Evolutionary conservation across 2,329 filamentous ascomycete species (phyloP).

Genomic region (Phialocephala subalpina): DNA sequence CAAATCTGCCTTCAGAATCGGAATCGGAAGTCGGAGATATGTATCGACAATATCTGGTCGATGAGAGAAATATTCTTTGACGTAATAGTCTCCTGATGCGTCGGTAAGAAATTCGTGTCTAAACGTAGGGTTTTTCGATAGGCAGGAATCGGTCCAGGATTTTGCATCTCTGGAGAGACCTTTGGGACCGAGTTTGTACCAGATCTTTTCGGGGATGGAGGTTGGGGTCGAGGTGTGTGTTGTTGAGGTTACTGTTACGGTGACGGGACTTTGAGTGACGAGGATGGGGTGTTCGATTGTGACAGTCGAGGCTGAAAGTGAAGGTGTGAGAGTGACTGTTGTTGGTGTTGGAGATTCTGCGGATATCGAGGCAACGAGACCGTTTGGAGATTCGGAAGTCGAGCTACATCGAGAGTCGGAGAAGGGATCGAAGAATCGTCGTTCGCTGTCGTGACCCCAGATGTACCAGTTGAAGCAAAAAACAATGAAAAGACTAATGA

Average conservation of each 20-base stretch:
- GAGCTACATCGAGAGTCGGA: neutral
- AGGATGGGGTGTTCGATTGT: neutral
- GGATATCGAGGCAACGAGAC: neutral
- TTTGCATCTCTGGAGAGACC: conserved; percentile 44
- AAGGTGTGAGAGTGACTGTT: too few relatives aligned
- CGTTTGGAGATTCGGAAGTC: neutral
- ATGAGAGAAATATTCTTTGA: conserved; percentile 43
- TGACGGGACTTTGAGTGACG: neutral
- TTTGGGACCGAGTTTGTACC: conserved; percentile 50
- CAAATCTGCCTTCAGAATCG: conserved; percentile 52
- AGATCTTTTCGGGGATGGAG: conserved; percentile 45
- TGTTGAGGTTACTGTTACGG: neutral
- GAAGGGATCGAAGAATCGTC: conserved; percentile 7
- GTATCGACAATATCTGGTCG: conserved; percentile 49
- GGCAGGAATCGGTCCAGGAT: conserved; percentile 45
- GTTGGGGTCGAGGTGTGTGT: neutral
- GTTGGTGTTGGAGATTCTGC: neutral
- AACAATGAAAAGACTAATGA: conserved; percentile 5
- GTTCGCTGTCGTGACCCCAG: neutral
- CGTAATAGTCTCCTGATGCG: conserved; percentile 38
- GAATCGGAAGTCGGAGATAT: conserved; percentile 45
- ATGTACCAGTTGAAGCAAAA: conserved; percentile 9
- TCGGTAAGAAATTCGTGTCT: conserved; percentile 42
- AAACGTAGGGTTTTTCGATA: conserved; percentile 41
- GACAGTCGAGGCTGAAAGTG: neutral